phyloP scores from a whole-genome alignment of 2,329 filamentous ascomycete species.

The Fusarium verticillioides region DNA sequence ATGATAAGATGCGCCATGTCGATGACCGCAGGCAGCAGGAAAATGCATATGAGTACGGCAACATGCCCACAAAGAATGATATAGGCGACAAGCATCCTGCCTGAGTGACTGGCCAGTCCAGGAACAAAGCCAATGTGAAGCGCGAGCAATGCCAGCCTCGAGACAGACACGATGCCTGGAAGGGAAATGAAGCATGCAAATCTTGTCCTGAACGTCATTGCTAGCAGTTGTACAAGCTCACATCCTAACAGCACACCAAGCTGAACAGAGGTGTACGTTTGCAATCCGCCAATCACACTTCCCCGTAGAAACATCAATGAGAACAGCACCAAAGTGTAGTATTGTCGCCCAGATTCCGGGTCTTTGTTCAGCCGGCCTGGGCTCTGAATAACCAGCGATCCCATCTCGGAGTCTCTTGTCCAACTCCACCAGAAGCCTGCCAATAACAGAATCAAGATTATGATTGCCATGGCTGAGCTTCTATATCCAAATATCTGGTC shows the following conservation, averaged over 20 bases:
- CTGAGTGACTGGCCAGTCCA: background rate
- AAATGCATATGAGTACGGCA: background rate
- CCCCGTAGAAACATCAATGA: constrained; percentile 27
- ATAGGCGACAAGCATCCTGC: constrained; percentile 8
- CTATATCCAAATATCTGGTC: constrained; percentile 27
- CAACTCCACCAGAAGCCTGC: constrained; percentile 45
- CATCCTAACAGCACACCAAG: constrained; percentile 16
- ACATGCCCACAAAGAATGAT: constrained; percentile 13
- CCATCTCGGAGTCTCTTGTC: constrained; percentile 1
- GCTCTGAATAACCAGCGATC: background rate
- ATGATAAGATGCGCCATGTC: background rate
- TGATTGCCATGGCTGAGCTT: constrained; percentile 50
- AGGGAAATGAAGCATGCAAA: background rate
- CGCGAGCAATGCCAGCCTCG: constrained; percentile 2
- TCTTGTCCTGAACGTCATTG: background rate
- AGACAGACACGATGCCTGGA: background rate
- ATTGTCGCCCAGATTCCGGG: background rate
- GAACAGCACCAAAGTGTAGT: constrained; percentile 18
- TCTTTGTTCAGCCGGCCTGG: no score
- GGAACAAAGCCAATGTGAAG: constrained; percentile 16
- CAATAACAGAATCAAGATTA: constrained; percentile 37
- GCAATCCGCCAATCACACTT: constrained; percentile 23
- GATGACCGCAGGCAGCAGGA: background rate
- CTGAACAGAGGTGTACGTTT: constrained; percentile 6
- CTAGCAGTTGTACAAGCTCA: constrained; percentile 14